phyloP scores from a whole-genome alignment of 495 filamentous ascomycete genomes.

The Penicillium soppii region DNA sequence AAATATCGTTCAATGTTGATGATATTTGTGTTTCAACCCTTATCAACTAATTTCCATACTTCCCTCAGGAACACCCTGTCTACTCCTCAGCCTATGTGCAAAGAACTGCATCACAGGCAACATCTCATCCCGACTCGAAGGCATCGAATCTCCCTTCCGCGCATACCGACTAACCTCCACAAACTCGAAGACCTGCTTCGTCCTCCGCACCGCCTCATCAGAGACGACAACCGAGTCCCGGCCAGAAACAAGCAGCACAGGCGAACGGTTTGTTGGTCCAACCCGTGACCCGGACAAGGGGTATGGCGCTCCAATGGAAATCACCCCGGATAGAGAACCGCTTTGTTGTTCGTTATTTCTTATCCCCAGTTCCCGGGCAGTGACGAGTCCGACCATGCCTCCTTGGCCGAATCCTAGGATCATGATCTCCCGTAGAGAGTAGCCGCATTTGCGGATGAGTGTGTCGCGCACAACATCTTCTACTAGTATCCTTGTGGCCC shows the following conservation, averaged over 20 bases:
- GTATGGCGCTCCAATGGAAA: conserved; percentile 75
- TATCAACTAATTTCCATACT: conserved; percentile 54
- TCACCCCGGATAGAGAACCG: conserved; percentile 54
- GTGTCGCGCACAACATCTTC: conserved; percentile 58
- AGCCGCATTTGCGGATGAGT: conserved; percentile 70
- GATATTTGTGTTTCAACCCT: too few species aligned
- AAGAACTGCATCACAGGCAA: conserved; percentile 92
- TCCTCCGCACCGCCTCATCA: conserved; percentile 56
- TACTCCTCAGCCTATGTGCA: conserved; percentile 69
- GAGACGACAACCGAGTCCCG: conserved; percentile 61
- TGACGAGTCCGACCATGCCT: conserved; percentile 71
- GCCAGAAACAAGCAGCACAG: conserved; percentile 71
- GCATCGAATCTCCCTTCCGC: conserved; percentile 78
- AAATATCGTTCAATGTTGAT: too few species aligned
- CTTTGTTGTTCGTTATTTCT: conserved; percentile 13
- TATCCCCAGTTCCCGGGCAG: conserved; percentile 38
- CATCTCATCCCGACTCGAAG: conserved; percentile 80
- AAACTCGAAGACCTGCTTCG: conserved; percentile 67
- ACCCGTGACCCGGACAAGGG: conserved; percentile 47
- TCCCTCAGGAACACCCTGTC: conserved; percentile 59
- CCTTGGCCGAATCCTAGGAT: conserved; percentile 88
- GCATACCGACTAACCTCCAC: conserved; percentile 76
- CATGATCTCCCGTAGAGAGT: conserved; percentile 64
- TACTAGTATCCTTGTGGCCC: conserved; percentile 48
- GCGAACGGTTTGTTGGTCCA: conserved; percentile 60